Evolutionary conservation across 805 yeast genomes (phyloP), one percentile per base, ranked within the genome.

Genomic region (Candida sakaeoensis): DNA sequence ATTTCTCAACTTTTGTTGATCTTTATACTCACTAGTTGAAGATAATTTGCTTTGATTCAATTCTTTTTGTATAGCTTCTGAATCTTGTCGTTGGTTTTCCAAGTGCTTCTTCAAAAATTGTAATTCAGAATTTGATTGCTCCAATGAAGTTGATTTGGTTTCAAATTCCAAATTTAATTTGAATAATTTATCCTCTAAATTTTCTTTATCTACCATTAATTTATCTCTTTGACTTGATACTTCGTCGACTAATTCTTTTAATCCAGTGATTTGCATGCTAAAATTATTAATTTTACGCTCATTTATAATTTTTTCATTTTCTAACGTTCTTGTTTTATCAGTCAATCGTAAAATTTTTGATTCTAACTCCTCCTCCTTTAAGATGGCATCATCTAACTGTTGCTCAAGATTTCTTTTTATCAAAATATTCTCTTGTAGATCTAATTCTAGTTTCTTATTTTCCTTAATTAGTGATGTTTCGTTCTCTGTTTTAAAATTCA

Each of bases 381-480:
- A 64, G 25, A 68, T 60, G n/a, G 75, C 55, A 16, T 52, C 54
- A n/a, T 56, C 62, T 33, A 55, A 55, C 5, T 62, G 63, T 23
- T 47, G 46, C 24, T 61, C 68, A 12, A 65, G 45, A 21, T 46
- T 48, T 3, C 50, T 41, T 39, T 59, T 60, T 12, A 48, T 54
- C 17, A 53, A 47, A 5, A 50, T 45, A 33, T 60, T 43, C 7
- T 76, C 74, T 44, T 80, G 87, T 33, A 79, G 60, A 44, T 80
- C 82, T 46, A 80, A 72, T 31, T 72, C 75, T 19, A 82, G 60
- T 27, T 76, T 76, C 38, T 85, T 82, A 47, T 81, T 65, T 33
- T 75, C 80, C 48, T 80, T 83, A 43, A 80, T 76, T 40, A 83
- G 57, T 22, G 74, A 77, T 1, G 87, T 79, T 55, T 87, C 95